Conservation (phyloP, 352 stramenopile genomes). For the Globisporangium paroecandrum region DNA sequence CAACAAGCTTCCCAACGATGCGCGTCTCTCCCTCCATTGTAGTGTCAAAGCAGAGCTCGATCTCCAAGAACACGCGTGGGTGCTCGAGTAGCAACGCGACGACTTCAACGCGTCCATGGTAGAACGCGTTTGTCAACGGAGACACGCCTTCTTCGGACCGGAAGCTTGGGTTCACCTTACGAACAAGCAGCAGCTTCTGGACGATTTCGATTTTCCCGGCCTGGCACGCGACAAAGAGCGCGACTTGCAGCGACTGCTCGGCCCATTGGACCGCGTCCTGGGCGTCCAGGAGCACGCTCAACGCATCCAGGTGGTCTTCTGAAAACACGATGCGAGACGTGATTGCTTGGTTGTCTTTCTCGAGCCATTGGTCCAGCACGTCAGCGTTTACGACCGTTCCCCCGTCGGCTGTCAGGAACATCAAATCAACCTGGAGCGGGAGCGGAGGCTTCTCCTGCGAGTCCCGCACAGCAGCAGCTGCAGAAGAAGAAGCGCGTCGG, state of each 20-base stretch:
- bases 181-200: conserved; percentile 1
- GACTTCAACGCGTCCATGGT: conserved; percentile 6
- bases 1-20: background rate
- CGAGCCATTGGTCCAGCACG: background rate
- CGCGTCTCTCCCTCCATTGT: background rate
- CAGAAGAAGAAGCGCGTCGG: background rate
- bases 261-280: conserved; percentile 6
- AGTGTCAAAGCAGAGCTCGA: conserved; percentile 10
- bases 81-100: conserved; percentile 10
- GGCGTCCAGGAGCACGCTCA: conserved; percentile 8
- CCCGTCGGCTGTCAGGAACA: conserved; percentile 7
- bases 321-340: conserved; percentile 9
- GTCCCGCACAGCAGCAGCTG: background rate
- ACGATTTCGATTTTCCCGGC: background rate
- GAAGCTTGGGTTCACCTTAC: conserved; percentile 3
- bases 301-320: conserved; percentile 7
- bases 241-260: conserved; percentile 6
- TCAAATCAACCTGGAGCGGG: conserved; percentile 4
- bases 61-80: conserved; percentile 7
- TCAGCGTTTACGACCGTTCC: conserved; percentile 7
- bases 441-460: background rate
- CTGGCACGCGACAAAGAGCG: conserved; percentile 9
- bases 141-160: conserved; percentile 8
- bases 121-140: conserved; percentile 6
- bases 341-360: background rate